Evolutionary conservation across 2,329 filamentous ascomycete genomes (phyloP).

Genomic region (Diplodia seriata): DNA sequence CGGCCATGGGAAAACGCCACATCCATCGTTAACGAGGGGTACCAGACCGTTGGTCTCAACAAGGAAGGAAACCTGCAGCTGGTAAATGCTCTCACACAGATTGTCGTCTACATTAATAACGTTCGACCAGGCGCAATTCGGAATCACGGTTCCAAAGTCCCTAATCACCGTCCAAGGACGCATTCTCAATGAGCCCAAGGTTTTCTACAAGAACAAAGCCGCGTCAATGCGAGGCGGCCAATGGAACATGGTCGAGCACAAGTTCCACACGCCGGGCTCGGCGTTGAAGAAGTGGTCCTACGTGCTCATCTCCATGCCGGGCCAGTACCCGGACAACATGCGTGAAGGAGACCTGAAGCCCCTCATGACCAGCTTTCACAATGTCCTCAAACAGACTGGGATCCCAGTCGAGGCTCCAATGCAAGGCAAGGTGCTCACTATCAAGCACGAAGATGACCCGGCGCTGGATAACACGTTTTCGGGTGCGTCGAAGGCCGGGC

Average conservation of each 20-base stretch:
- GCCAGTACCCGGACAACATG: not conserved
- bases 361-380: conserved; percentile 58
- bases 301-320: conserved; percentile 18
- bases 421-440: conserved; percentile 62
- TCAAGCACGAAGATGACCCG: conserved; percentile 43
- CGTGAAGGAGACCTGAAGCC: not conserved
- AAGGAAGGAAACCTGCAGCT: conserved; percentile 16
- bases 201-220: conserved; percentile 62
- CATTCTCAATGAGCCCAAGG: conserved; percentile 65
- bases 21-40: conserved; percentile 16
- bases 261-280: conserved; percentile 13
- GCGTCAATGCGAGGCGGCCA: conserved; percentile 59
- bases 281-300: conserved; percentile 23
- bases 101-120: not conserved
- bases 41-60: conserved; percentile 18
- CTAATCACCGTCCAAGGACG: conserved; percentile 77
- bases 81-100: not conserved
- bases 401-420: conserved; percentile 74
- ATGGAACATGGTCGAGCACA: conserved; percentile 69
- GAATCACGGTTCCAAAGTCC: conserved; percentile 64
- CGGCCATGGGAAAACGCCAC: conserved; percentile 40
- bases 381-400: conserved; percentile 70
- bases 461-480: conserved; percentile 57
- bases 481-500: conserved; percentile 72
- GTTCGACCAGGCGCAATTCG: conserved; percentile 56